Base-by-base conservation (phyloP, 75 land plant genomes). In the Adiantum capillusveneris region DNA sequence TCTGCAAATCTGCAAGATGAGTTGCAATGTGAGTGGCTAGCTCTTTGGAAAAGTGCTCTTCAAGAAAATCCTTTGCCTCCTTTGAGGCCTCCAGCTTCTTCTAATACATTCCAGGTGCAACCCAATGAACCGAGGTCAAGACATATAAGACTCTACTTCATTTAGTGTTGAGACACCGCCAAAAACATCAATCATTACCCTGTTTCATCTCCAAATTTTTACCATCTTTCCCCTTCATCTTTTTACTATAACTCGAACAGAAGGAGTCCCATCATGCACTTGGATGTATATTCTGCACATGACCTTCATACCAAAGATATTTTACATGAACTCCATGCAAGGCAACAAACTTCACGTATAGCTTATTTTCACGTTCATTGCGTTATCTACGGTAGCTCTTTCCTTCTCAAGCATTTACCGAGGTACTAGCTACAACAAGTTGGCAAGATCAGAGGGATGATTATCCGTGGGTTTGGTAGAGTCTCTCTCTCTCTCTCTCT, bases 141-240 rank as follows among this genome's bases (percentile, higher is more conserved):
- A 9, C 26, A 57, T 29, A 0, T n/a, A n/a, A n/a, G 51, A 11
- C 11, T 44, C 43, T 26, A 29, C 22, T 37, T 59, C 44, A 43
- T 58, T 27, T 22, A 44, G 29, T 28, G 62, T 59, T 28, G 61
- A 25, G 25, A 63, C 39, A 25, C 58, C 58, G 31, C 34, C 53
- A 31, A 64, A 57, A 37, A 69, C 44, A 14, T 71, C 54, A 34
- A 65, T 69, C 29, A 64, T 65, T 11, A 65, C 58, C 27, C 44
- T 70, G 73, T 26, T 66, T 66, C 16, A 72, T 55, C 11, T 70
- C 73, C 20, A 70, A 34, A 27, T 65, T 70, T 28, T 57, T 70
- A n/a, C 71, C 73, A 65, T 65, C 73, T 0, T 70, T 63, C 6
- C 73, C 73, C 46, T 70, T 65, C 29, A 70, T 65, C 26, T 65